Evolutionary conservation across 139 green algal genomes (phyloP).

Genomic region (Nannochloris sp.): DNA sequence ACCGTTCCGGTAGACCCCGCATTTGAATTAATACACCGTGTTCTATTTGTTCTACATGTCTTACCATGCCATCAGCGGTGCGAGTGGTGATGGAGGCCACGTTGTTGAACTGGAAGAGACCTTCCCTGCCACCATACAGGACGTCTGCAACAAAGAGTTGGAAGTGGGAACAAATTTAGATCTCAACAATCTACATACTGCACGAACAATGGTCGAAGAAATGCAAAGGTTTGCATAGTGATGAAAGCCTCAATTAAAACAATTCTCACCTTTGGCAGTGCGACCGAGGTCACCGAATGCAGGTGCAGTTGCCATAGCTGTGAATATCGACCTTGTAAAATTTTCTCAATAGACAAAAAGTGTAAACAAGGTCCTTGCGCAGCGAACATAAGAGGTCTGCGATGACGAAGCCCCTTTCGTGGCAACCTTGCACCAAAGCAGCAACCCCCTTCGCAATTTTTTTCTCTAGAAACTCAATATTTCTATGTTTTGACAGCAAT

Average conservation of each 20-base stretch:
- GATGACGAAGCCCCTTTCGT: too few relatives aligned
- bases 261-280: constrained; percentile 31
- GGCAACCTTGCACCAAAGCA: too few relatives aligned
- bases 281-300: constrained; percentile 34
- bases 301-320: constrained; percentile 32
- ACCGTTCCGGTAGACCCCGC: too few relatives aligned
- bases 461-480: too few relatives aligned
- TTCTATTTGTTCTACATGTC: too few relatives aligned
- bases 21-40: too few relatives aligned
- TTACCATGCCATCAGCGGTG: constrained; percentile 49
- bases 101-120: constrained; percentile 41
- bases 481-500: too few relatives aligned
- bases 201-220: not conserved
- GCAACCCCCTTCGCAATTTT: too few relatives aligned
- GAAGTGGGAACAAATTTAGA: not conserved
- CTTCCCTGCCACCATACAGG: constrained; percentile 34
- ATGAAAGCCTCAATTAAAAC: constrained; percentile 9
- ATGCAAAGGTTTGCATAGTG: not conserved
- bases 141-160: constrained; percentile 28
- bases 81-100: constrained; percentile 29
- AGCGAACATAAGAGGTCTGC: too few relatives aligned
- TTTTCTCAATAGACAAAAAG: too few relatives aligned
- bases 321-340: too few relatives aligned
- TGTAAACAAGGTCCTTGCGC: too few relatives aligned
- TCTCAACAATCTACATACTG: not conserved